phyloP scores from a whole-genome alignment of 108 stramenopile species.

The Skeletonema marinoi region DNA sequence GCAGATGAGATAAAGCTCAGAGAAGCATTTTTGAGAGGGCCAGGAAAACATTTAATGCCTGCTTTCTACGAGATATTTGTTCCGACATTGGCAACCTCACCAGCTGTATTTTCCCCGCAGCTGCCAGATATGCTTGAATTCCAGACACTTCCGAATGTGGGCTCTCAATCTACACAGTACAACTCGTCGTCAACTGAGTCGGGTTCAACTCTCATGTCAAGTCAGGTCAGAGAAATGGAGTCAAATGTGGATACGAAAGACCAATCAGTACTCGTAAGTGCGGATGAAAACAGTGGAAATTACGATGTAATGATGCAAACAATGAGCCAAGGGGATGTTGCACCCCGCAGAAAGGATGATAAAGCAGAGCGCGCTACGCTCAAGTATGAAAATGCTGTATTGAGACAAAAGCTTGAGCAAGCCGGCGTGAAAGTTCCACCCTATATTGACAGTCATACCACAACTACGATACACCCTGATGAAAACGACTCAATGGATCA shows the following conservation, averaged over 20 bases:
- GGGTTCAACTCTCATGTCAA: neutral
- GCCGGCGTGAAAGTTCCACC: constrained; percentile 73
- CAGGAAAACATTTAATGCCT: constrained; percentile 85
- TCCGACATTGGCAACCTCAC: constrained; percentile 83
- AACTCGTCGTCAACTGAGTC: constrained; percentile 13
- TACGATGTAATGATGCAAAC: constrained; percentile 70
- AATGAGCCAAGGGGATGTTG: constrained; percentile 24
- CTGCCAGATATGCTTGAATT: constrained; percentile 75
- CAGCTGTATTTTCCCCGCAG: constrained; percentile 81
- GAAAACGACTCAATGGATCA: constrained; percentile 9
- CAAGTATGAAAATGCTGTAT: constrained; percentile 79
- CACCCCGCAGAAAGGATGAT: constrained; percentile 13
- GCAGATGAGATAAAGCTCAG: constrained; percentile 77
- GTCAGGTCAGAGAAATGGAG: constrained; percentile 8
- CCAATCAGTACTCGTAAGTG: constrained; percentile 78
- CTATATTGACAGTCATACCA: constrained; percentile 64
- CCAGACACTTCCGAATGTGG: constrained; percentile 74
- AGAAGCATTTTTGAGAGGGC: constrained; percentile 79
- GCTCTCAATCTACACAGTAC: neutral
- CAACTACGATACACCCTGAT: constrained; percentile 22
- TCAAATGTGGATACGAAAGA: neutral
- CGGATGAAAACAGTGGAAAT: constrained; percentile 67
- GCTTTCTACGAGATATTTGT: constrained; percentile 86
- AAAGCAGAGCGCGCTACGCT: constrained; percentile 71
- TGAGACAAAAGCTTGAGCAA: constrained; percentile 73